Conservation (phyloP, 1,284 basidiomycete species). For the Sparassis latifolia region DNA sequence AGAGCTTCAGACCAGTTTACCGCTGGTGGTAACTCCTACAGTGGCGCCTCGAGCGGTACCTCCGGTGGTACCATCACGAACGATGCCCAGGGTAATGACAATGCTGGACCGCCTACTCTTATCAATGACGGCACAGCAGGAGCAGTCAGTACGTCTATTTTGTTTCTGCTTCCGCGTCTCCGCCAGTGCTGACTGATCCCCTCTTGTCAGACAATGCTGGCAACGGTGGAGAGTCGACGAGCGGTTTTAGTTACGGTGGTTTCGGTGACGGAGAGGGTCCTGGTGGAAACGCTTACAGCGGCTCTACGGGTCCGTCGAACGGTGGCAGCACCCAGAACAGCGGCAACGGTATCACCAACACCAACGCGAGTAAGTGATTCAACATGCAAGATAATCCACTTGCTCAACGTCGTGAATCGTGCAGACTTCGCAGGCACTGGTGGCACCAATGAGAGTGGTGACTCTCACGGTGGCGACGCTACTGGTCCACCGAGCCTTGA, state of each 20-base stretch:
- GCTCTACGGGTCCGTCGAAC: conserved; percentile 17
- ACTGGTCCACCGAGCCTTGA: not conserved
- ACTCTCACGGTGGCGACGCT: conserved; percentile 17
- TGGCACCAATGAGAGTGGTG: conserved; percentile 15
- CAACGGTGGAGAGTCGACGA: conserved; percentile 16
- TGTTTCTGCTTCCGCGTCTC: conserved; percentile 1
- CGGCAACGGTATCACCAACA: conserved; percentile 16
- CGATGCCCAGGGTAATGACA: not conserved
- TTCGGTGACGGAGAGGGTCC: conserved; percentile 21
- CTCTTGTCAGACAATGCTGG: conserved; percentile 14
- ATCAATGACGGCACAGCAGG: conserved; percentile 10
- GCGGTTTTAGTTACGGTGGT: conserved; percentile 21
- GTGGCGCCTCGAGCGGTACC: conserved; percentile 14
- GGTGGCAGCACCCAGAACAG: conserved; percentile 21
- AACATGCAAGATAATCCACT: not conserved
- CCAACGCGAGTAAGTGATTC: conserved; percentile 15
- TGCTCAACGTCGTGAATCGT: not conserved
- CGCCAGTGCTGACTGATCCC: not conserved
- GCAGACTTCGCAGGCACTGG: conserved; percentile 12
- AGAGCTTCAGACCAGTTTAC: conserved; percentile 11
- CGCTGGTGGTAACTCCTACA: conserved; percentile 20
- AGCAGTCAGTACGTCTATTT: conserved; percentile 7
- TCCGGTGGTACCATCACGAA: not conserved
- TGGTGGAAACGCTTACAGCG: conserved; percentile 26
- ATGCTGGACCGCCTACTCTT: conserved; percentile 4